phyloP scores from a whole-genome alignment of 345 rosid genomes.

The Odontarrhena argentea region DNA sequence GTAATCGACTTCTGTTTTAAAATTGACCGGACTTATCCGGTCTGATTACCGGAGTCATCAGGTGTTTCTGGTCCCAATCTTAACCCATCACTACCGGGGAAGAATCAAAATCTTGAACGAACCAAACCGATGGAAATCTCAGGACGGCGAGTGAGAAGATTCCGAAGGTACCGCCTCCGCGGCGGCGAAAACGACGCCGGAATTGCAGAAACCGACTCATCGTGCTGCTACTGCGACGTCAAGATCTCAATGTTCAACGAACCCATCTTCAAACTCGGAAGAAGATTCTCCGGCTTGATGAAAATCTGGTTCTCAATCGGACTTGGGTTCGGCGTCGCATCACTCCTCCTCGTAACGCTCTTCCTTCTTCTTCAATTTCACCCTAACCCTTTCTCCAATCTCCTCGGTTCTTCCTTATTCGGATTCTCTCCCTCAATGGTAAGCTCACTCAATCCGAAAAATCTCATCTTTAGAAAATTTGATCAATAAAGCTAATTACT shows the following conservation, averaged over 20 bases:
- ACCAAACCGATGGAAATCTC: conserved; percentile 31
- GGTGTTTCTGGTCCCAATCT: neutral
- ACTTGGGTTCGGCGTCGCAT: conserved; percentile 63
- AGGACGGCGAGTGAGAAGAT: conserved; percentile 43
- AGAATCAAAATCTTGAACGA: neutral
- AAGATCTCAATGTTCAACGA: conserved; percentile 52
- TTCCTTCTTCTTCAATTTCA: conserved; percentile 39
- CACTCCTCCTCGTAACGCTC: conserved; percentile 54
- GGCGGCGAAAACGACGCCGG: conserved; percentile 4
- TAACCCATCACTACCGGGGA: neutral
- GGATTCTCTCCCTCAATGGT: conserved; percentile 53
- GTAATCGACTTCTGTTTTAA: neutral
- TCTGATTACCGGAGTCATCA: conserved; percentile 1
- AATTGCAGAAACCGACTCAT: conserved; percentile 30
- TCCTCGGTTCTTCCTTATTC: conserved; percentile 35
- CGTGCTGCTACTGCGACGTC: conserved; percentile 65
- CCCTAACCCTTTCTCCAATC: conserved; percentile 28
- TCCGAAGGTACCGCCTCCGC: conserved; percentile 13
- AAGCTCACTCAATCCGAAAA: conserved; percentile 8
- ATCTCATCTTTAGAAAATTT: neutral
- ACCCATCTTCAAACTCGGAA: conserved; percentile 62
- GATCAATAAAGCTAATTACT: neutral
- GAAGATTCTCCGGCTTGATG: conserved; percentile 51
- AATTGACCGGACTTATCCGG: neutral
- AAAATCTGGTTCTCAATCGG: conserved; percentile 84